Evolutionary conservation across 805 yeast genomes (phyloP), one percentile per base, ranked within the genome.

Genomic region (Tanozyma kutaoensis): DNA sequence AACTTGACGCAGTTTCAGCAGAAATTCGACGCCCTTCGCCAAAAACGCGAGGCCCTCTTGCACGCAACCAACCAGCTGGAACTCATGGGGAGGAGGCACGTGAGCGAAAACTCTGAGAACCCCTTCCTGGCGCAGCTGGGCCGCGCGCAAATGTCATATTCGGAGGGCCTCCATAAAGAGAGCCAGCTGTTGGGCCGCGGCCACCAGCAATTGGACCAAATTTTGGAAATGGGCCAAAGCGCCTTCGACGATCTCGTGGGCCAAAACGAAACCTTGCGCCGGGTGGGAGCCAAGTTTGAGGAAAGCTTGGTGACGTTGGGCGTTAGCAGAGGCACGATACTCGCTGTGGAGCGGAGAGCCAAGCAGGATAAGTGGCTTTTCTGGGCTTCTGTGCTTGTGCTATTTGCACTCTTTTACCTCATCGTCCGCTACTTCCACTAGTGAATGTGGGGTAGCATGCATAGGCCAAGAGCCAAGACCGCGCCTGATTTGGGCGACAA

Each of bases 301-400:
- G 66, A 72, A 27, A 68, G 80, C 15, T 70, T 91, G 35, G 62
- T 69, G 25, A 84, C 95, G 1, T 62, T 91, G 32, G 96, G 96
- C 5, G 78, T 91, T 2, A 79, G 94, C 19, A 75, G 72, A 35
- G 77, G 77, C 11, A 88, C 97, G 2, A 84, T 91, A 25, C 61
- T 78, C 30, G 62, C 66, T 28, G 76, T 88, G 18, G 91, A 85
- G 50, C 69, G 72, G 38, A 66, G 94, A 29, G 88, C 93, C 8
- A 70, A 68, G 39, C 77, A 82, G 46, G 97, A 88, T 48, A 85
- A 85, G 46, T 68, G 82, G 62, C 56, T 91, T 17, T 91, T 91
- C 45, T 85, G 79, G 64, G 73, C 76, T 9, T 80, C 85, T 18
- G 71, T 80, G 3, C 24, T 65, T 2, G 38, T 76, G 17, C 66